Evolutionary conservation across 768 basidiomycete genomes (phyloP).

Genomic region (Mycena vitilis): DNA sequence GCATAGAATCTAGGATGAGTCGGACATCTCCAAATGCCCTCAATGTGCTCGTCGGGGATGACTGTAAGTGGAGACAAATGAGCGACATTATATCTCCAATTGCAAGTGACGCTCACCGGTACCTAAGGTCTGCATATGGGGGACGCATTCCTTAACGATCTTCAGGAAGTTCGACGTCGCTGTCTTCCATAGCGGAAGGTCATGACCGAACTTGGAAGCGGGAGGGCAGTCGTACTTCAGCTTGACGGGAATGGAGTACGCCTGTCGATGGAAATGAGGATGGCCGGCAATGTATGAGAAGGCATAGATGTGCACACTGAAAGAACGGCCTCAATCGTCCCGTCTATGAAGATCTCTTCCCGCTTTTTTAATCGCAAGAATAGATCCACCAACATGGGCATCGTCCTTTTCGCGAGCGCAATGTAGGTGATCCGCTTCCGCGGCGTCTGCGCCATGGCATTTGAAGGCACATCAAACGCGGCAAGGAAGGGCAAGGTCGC

Average conservation of each 20-base stretch:
- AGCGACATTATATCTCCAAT: too few relatives aligned
- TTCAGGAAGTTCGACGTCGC: conserved; percentile 83
- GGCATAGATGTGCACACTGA: conserved; percentile 60
- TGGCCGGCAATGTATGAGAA: not conserved
- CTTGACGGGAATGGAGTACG: conserved; percentile 91
- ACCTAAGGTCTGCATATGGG: conserved; percentile 62
- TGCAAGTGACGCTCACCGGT: conserved; percentile 56
- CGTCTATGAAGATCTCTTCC: conserved; percentile 77
- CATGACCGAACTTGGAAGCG: conserved; percentile 88
- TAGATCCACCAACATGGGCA: conserved; percentile 86
- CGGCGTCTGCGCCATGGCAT: conserved; percentile 54
- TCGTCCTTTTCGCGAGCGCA: conserved; percentile 84
- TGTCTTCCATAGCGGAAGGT: conserved; percentile 93
- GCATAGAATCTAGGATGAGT: not conserved
- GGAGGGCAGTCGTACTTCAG: conserved; percentile 95
- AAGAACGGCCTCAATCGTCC: conserved; percentile 86
- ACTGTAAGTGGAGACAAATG: conserved; percentile 45
- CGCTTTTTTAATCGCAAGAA: conserved; percentile 75
- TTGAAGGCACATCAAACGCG: conserved; percentile 69
- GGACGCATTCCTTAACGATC: conserved; percentile 75
- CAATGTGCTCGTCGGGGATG: conserved; percentile 71
- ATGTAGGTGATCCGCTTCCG: conserved; percentile 88
- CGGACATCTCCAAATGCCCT: conserved; percentile 85
- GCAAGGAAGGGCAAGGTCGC: conserved; percentile 89
- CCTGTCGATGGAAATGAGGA: conserved; percentile 53